Conservation (phyloP, 805 yeast genomes). For the Vanderwaltozyma yarrowii region DNA sequence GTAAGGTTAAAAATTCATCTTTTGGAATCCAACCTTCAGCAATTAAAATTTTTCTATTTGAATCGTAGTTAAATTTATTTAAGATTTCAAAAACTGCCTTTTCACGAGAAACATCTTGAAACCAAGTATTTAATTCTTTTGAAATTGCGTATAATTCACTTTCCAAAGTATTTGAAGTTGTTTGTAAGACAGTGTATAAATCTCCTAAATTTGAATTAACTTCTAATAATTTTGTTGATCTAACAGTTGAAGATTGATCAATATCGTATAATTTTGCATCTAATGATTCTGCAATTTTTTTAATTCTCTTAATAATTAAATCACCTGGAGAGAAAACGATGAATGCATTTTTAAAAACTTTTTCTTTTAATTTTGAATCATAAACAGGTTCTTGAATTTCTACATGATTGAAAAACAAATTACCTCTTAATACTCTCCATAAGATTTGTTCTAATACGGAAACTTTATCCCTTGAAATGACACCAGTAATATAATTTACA, state of each 20-base stretch:
- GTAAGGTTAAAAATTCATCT: constrained; percentile 39
- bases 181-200: constrained; percentile 38
- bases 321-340: constrained; percentile 65
- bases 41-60: constrained; percentile 51
- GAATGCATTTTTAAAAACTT: constrained; percentile 48
- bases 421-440: constrained; percentile 70
- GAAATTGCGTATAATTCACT: constrained; percentile 60
- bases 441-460: constrained; percentile 53
- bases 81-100: constrained; percentile 47
- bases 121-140: constrained; percentile 52
- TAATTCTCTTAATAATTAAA: constrained; percentile 46
- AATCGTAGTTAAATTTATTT: constrained; percentile 60
- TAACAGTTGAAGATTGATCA: constrained; percentile 32
- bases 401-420: constrained; percentile 48
- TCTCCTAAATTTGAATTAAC: constrained; percentile 37
- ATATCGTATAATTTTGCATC: constrained; percentile 54
- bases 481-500: constrained; percentile 52
- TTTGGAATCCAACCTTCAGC: constrained; percentile 72
- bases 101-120: constrained; percentile 43
- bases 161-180: constrained; percentile 42
- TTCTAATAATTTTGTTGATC: constrained; percentile 31
- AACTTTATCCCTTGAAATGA: constrained; percentile 50
- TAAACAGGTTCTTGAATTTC: constrained; percentile 48
- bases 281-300: constrained; percentile 57
- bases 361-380: constrained; percentile 41